phyloP scores from a whole-genome alignment of 2,329 filamentous ascomycete species.

The Paradendryphiella salina region DNA sequence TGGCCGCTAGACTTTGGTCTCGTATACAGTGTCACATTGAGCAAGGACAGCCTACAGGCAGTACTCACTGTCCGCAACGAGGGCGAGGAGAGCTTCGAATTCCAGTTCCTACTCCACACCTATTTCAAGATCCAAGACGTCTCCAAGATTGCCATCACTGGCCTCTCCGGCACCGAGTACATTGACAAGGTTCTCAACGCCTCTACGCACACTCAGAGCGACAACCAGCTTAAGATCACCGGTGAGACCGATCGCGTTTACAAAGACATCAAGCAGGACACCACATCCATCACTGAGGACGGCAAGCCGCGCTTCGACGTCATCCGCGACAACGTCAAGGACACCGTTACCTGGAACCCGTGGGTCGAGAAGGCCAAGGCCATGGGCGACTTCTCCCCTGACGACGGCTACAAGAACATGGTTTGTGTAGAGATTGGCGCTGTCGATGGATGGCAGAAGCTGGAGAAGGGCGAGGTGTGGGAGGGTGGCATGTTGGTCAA shows the following conservation, averaged over 20 bases:
- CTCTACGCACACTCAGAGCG: constrained; percentile 65
- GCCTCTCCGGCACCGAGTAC: constrained; percentile 76
- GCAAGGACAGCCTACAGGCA: constrained; percentile 73
- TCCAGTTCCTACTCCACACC: constrained; percentile 88
- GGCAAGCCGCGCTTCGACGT: constrained; percentile 71
- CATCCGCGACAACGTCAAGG: constrained; percentile 78
- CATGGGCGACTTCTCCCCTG: constrained; percentile 85
- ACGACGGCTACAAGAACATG: constrained; percentile 91
- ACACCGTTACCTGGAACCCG: constrained; percentile 96
- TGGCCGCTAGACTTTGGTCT: constrained; percentile 90
- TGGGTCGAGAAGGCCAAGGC: constrained; percentile 82
- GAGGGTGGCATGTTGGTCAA: constrained; percentile 65
- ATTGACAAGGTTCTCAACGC: constrained; percentile 78
- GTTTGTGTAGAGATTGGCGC: constrained; percentile 90
- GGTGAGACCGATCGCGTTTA: constrained; percentile 90
- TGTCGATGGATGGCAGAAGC: constrained; percentile 77
- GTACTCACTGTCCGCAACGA: constrained; percentile 88
- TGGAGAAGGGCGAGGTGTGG: constrained; percentile 77
- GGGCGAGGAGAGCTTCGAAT: constrained; percentile 79
- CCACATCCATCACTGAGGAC: constrained; percentile 65
- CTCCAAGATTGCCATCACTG: constrained; percentile 68
- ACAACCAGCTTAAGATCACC: constrained; percentile 67
- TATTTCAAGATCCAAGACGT: constrained; percentile 89
- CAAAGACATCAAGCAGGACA: constrained; percentile 64
- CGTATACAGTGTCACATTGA: constrained; percentile 89